Percentiles rank a stretch among this genome's conserved stretches.
Evolutionary conservation across 495 filamentous ascomycete species (phyloP).

Genomic region (Hypoxylon perforatum): DNA sequence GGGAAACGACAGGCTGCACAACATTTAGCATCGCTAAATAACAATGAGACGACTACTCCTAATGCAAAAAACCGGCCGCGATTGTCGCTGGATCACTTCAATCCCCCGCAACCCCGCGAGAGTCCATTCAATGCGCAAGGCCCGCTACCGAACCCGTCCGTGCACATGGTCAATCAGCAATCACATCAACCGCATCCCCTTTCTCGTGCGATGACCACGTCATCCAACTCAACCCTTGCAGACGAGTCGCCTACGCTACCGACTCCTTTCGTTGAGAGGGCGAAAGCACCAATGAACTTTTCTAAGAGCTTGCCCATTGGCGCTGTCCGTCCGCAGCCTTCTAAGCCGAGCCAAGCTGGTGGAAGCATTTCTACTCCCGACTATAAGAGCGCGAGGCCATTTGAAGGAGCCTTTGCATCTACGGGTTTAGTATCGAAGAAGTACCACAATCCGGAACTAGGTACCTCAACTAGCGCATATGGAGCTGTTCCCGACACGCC

Average conservation of each 20-base stretch:
- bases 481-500: constrained; percentile 87
- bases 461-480: constrained; percentile 20
- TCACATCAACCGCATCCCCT: constrained; percentile 80
- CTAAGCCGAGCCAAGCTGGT: constrained; percentile 10
- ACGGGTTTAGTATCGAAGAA: constrained; percentile 93
- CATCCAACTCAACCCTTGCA: constrained; percentile 78
- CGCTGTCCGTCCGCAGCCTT: constrained; percentile 34
- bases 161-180: constrained; percentile 59
- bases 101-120: constrained; percentile 68
- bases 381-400: constrained; percentile 84
- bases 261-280: constrained; percentile 62
- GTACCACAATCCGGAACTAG: constrained; percentile 66
- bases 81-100: constrained; percentile 80
- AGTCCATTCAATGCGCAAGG: constrained; percentile 69
- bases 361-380: constrained; percentile 80
- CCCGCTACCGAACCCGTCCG: constrained; percentile 65
- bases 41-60: constrained; percentile 61
- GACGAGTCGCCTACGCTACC: constrained; percentile 81
- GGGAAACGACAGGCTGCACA: constrained; percentile 59
- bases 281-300: constrained; percentile 68
- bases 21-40: constrained; percentile 54
- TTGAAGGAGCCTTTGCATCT: constrained; percentile 89
- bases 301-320: constrained; percentile 79
- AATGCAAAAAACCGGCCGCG: constrained; percentile 68
- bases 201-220: constrained; percentile 83